A percentile compares a stretch with the other conserved stretches of the same genome.
phyloP scores from a whole-genome alignment of 768 basidiomycete genomes.

The Terana coerulea region DNA sequence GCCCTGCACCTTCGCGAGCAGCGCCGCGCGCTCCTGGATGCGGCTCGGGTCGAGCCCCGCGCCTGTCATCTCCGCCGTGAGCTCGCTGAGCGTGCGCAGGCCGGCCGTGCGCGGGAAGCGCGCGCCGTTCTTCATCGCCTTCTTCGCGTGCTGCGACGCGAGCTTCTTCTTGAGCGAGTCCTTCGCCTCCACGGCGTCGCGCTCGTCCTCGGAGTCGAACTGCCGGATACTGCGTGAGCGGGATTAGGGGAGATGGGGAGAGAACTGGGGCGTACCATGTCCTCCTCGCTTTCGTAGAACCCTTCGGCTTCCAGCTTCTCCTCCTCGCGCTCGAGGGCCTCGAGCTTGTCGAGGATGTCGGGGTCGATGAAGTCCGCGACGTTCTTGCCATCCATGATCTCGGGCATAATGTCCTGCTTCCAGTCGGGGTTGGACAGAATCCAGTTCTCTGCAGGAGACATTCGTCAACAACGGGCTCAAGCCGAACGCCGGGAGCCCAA shows the following conservation, averaged over 20 bases:
- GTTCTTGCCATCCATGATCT: slow-evolving; percentile 98
- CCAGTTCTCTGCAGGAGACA: slow-evolving; percentile 76
- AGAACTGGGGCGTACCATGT: slow-evolving; percentile 53
- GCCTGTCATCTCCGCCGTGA: slow-evolving; percentile 77
- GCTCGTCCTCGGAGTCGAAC: slow-evolving; percentile 66
- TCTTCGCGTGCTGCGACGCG: slow-evolving; percentile 73
- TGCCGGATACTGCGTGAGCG: slow-evolving; percentile 13
- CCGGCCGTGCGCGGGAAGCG: slow-evolving; percentile 73
- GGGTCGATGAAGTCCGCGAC: slow-evolving; percentile 98
- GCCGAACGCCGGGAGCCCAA: too few species aligned
- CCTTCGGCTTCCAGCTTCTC: slow-evolving; percentile 92
- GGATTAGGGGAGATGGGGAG: background rate
- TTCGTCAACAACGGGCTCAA: too few species aligned
- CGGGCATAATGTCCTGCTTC: slow-evolving; percentile 98
- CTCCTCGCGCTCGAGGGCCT: slow-evolving; percentile 95
- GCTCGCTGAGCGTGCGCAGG: slow-evolving; percentile 63
- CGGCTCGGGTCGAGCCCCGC: slow-evolving; percentile 87
- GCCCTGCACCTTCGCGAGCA: slow-evolving; percentile 72
- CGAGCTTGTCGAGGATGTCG: slow-evolving; percentile 94
- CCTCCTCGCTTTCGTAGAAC: slow-evolving; percentile 88
- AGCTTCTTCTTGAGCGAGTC: slow-evolving; percentile 62
- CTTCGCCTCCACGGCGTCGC: slow-evolving; percentile 64
- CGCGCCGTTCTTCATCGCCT: slow-evolving; percentile 83
- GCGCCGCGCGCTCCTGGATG: slow-evolving; percentile 84
- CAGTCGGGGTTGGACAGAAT: slow-evolving; percentile 84